Evolutionary conservation across 306 rosid genomes (phyloP).

Genomic region (Datisca glomerata): DNA sequence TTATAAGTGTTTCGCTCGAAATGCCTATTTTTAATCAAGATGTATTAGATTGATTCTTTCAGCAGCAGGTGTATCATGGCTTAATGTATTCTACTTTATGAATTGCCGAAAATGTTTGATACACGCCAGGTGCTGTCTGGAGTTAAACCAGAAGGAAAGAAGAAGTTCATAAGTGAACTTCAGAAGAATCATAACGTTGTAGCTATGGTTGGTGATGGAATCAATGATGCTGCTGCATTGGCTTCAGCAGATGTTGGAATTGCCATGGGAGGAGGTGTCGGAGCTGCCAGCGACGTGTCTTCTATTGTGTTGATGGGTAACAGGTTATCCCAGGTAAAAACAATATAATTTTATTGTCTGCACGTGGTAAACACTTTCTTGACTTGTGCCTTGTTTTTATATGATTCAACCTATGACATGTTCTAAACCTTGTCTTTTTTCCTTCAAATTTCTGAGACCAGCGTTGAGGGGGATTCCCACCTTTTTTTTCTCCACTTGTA

Average conservation of each 20-base stretch:
- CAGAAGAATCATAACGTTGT: conserved; percentile 53
- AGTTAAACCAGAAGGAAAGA: conserved; percentile 77
- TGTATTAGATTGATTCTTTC: no score
- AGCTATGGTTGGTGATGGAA: conserved; percentile 99
- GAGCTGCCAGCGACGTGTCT: conserved; percentile 98
- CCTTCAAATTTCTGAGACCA: neutral
- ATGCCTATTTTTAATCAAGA: no score
- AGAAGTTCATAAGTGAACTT: conserved; percentile 54
- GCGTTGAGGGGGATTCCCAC: neutral
- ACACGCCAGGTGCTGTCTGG: conserved; percentile 61
- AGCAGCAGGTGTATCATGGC: no score
- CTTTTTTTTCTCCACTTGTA: neutral
- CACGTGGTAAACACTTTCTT: no score
- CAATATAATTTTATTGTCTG: conserved; percentile 1
- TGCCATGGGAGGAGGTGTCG: conserved; percentile 95
- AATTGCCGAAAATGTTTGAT: conserved; percentile 1
- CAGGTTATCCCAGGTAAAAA: conserved; percentile 70
- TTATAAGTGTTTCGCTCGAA: no score
- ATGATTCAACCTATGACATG: no score
- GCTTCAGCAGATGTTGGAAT: conserved; percentile 83
- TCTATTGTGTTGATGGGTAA: conserved; percentile 85
- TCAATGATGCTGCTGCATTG: conserved; percentile 96
- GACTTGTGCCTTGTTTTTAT: no score
- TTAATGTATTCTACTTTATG: no score
- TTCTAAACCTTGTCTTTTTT: no score